These are phyloP conservation scores for Diutina ranongensis DNA, from an alignment of 1,139 yeast genomes.

Conservation along the genomic window DNA sequence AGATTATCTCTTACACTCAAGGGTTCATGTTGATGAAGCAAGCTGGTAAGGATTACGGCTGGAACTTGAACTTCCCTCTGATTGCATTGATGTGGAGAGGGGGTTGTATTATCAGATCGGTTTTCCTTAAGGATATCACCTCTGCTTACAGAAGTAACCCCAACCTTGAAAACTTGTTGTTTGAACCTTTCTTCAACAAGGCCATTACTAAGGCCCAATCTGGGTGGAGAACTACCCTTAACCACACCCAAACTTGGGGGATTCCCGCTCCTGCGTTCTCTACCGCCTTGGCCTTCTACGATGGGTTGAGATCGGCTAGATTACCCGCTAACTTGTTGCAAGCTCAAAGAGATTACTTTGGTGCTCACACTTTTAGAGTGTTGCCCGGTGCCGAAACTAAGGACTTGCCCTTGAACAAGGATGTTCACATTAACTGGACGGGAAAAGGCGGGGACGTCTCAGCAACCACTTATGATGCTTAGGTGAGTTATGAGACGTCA, in stretches of 20 bases:
- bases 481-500: conserved; percentile 13
- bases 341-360: conserved; percentile 99
- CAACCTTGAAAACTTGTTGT: conserved; percentile 86
- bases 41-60: conserved; percentile 93
- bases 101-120: conserved; percentile 98
- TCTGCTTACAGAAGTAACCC: conserved; percentile 92
- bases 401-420: conserved; percentile 63
- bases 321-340: conserved; percentile 97
- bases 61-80: conserved; percentile 97
- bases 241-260: conserved; percentile 72
- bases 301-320: conserved; percentile 93
- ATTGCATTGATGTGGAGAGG: conserved; percentile 99
- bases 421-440: conserved; percentile 98
- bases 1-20: conserved; percentile 96
- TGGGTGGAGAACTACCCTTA: conserved; percentile 89
- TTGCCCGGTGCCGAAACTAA: conserved; percentile 76
- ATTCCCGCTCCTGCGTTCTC: conserved; percentile 97
- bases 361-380: conserved; percentile 98
- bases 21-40: conserved; percentile 99
- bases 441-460: conserved; percentile 98
- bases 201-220: conserved; percentile 90
- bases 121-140: conserved; percentile 94
- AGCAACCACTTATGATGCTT: conserved; percentile 91
- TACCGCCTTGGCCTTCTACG: conserved; percentile 95
- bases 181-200: conserved; percentile 86